Conservation (phyloP, 192 early-diverging fungal species). For the Gonapodya sp. region DNA sequence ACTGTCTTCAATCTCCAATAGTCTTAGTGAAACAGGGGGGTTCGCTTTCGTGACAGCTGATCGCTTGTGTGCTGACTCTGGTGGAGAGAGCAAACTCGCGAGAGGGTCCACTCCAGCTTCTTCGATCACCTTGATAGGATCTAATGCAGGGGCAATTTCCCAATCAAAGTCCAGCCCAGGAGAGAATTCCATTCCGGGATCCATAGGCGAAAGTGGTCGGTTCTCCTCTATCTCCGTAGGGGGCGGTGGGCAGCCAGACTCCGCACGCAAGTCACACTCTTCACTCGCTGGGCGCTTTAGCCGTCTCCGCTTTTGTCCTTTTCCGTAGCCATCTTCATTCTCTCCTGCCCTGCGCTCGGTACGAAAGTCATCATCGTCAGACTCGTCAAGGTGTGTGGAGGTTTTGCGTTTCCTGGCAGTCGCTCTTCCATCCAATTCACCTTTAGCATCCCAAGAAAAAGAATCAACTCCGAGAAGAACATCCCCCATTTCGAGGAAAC, state of each 20-base stretch:
- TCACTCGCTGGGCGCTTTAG: background rate
- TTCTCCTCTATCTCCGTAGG: background rate
- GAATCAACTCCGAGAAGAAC: background rate
- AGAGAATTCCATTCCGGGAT: background rate
- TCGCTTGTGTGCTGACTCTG: background rate
- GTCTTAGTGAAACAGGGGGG: background rate
- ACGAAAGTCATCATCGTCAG: slow-evolving; percentile 1
- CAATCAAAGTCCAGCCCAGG: background rate
- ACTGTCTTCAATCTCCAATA: background rate
- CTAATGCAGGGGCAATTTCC: background rate
- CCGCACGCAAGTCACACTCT: too few species aligned
- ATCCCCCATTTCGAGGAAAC: background rate
- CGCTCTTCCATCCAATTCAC: slow-evolving; percentile 12
- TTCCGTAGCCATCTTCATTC: background rate
- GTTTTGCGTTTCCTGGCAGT: slow-evolving; percentile 7
- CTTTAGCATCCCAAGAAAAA: background rate
- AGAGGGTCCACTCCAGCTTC: background rate
- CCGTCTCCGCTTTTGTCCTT: background rate
- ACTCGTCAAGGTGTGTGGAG: slow-evolving; percentile 2
- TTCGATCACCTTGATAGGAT: background rate
- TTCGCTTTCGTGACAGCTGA: background rate
- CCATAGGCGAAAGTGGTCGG: background rate
- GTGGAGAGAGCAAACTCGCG: background rate
- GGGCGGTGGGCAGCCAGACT: too few species aligned
- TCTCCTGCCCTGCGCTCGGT: background rate